These are phyloP conservation scores for Arthrobotrys musiformis DNA, from an alignment of 2,329 filamentous ascomycete species.

Conservation along the genomic window DNA sequence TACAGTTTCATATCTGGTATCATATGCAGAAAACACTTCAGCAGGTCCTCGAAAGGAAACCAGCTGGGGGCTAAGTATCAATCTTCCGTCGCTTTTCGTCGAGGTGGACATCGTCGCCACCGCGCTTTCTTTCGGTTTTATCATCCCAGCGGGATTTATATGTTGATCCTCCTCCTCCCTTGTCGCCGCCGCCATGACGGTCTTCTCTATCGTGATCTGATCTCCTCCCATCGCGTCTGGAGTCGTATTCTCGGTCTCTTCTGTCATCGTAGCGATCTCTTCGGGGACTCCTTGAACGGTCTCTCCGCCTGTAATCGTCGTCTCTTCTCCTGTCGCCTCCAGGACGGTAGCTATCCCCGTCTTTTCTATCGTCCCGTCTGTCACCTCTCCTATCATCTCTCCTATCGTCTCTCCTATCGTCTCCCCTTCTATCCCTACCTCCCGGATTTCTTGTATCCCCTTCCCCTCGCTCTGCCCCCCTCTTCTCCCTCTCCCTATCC, in stretches of 20 bases:
- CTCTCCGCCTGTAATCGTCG: slow-evolving; percentile 9
- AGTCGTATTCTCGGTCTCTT: slow-evolving; percentile 42
- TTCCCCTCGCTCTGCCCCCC: slow-evolving; percentile 68
- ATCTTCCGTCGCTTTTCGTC: slow-evolving; percentile 55
- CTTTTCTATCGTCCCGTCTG: neutral
- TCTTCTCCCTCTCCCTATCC: slow-evolving; percentile 68
- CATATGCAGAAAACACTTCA: neutral
- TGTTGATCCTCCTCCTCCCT: slow-evolving; percentile 6
- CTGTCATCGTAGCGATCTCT: slow-evolving; percentile 13
- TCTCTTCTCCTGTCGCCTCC: neutral
- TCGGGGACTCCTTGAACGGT: slow-evolving; percentile 32
- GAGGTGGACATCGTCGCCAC: slow-evolving; percentile 29
- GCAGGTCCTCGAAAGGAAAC: neutral
- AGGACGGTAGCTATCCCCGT: neutral
- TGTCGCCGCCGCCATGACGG: slow-evolving; percentile 12
- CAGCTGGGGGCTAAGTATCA: slow-evolving; percentile 1
- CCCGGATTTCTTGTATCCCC: slow-evolving; percentile 61
- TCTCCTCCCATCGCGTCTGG: slow-evolving; percentile 40
- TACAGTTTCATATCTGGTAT: neutral
- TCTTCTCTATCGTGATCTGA: slow-evolving; percentile 54
- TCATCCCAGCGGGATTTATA: slow-evolving; percentile 50
- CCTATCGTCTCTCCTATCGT: slow-evolving; percentile 29
- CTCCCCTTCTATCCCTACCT: slow-evolving; percentile 62
- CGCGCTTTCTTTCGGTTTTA: slow-evolving; percentile 34
- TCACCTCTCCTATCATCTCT: slow-evolving; percentile 22